phyloP scores from a whole-genome alignment of 495 filamentous ascomycete genomes.

The Penicillium taxi region DNA sequence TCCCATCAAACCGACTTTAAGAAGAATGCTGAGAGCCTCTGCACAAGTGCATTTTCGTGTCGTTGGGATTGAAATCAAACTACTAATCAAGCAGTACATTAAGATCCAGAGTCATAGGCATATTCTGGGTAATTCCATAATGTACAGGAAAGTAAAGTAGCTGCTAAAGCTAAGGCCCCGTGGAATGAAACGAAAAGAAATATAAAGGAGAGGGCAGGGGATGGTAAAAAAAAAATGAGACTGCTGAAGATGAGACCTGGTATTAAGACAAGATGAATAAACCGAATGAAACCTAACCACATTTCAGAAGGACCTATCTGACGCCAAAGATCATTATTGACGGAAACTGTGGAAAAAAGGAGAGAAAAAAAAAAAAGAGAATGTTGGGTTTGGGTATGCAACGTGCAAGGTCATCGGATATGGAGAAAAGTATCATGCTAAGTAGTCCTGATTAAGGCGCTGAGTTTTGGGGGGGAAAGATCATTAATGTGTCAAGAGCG shows the following conservation, averaged over 20 bases:
- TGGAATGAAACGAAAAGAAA: slow-evolving; percentile 12
- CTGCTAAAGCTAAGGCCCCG: slow-evolving; percentile 5
- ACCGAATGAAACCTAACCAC: slow-evolving; percentile 15
- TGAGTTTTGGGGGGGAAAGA: slow-evolving; percentile 10
- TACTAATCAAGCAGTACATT: background rate
- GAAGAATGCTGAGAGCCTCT: too few relatives aligned
- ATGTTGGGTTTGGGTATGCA: slow-evolving; percentile 25
- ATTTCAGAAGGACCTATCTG: slow-evolving; percentile 18
- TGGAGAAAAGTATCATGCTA: slow-evolving; percentile 11
- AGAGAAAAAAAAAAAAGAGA: slow-evolving; percentile 21
- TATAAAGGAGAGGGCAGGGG: slow-evolving; percentile 7
- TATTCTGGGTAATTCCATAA: slow-evolving; percentile 20
- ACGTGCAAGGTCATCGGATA: slow-evolving; percentile 14
- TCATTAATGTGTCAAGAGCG: slow-evolving; percentile 10
- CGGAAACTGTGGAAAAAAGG: slow-evolving; percentile 19
- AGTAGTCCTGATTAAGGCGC: slow-evolving; percentile 7
- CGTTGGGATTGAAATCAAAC: background rate
- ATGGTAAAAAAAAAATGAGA: slow-evolving; percentile 24
- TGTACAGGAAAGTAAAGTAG: slow-evolving; percentile 20
- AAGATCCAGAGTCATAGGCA: background rate
- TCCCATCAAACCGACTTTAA: too few relatives aligned
- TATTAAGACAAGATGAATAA: slow-evolving; percentile 12
- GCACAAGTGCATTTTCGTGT: too few relatives aligned
- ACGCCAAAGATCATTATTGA: slow-evolving; percentile 39
- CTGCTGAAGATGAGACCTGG: slow-evolving; percentile 14